Percentiles rank a stretch among this genome's conserved stretches.
Evolutionary conservation across 1,284 basidiomycete genomes (phyloP).

Genomic region (Fomitopsis palustris): DNA sequence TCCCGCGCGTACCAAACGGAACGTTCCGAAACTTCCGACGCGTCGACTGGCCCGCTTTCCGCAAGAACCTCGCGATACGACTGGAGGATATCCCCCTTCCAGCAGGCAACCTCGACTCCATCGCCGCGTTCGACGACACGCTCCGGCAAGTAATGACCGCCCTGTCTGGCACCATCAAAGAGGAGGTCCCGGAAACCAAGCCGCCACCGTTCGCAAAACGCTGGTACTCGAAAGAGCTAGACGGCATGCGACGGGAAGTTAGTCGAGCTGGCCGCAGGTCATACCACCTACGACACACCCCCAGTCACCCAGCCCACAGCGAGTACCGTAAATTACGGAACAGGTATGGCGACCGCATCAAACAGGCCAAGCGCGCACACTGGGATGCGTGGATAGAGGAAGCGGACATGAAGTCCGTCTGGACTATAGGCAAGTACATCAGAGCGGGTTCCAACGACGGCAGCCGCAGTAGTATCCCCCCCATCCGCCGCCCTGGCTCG

Average conservation of each 20-base stretch:
- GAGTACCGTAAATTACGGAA: slow-evolving; percentile 18
- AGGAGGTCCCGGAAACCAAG: slow-evolving; percentile 19
- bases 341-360: slow-evolving; percentile 27
- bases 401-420: too few relatives aligned
- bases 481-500: slow-evolving; percentile 9
- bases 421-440: slow-evolving; percentile 17
- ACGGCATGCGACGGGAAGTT: slow-evolving; percentile 4
- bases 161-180: slow-evolving; percentile 16
- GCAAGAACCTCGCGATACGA: slow-evolving; percentile 7
- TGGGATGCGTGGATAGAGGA: slow-evolving; percentile 17
- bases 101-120: slow-evolving; percentile 14
- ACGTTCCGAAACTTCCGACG: slow-evolving; percentile 18
- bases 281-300: slow-evolving; percentile 30
- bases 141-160: slow-evolving; percentile 13
- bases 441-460: slow-evolving; percentile 26
- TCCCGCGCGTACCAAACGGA: slow-evolving; percentile 4
- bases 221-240: slow-evolving; percentile 27
- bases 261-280: slow-evolving; percentile 26
- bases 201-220: slow-evolving; percentile 23
- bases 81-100: not conserved
- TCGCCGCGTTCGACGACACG: slow-evolving; percentile 7
- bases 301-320: slow-evolving; percentile 22
- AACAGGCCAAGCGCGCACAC: slow-evolving; percentile 28
- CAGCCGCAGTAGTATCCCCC: slow-evolving; percentile 28
- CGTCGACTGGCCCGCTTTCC: slow-evolving; percentile 25